Evolutionary conservation across 495 filamentous ascomycete species (phyloP).

Genomic region (Penicillium goetzii): DNA sequence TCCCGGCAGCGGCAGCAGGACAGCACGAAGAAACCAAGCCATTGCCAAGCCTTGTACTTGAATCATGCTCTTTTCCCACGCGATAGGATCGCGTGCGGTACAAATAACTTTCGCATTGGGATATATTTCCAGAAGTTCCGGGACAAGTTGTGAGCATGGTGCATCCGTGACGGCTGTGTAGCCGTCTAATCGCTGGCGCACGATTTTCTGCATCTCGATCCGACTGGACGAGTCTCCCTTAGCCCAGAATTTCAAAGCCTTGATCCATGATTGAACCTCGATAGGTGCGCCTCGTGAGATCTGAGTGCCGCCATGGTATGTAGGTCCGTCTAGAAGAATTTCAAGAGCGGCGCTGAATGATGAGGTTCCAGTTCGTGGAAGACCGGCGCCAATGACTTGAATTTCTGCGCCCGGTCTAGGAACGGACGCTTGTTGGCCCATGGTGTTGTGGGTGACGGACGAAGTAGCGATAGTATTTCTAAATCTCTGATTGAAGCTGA

Average conservation of each 20-base stretch:
- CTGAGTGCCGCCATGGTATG: conserved; percentile 27
- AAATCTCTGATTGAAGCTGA: background rate
- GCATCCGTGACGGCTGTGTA: conserved; percentile 22
- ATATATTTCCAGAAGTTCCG: conserved; percentile 23
- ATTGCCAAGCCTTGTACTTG: conserved; percentile 18
- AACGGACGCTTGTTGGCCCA: background rate
- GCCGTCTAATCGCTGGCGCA: conserved; percentile 17
- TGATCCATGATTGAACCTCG: conserved; percentile 22
- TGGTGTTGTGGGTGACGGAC: background rate
- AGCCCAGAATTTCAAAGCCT: conserved; percentile 13
- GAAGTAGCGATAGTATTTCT: background rate
- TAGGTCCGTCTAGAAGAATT: conserved; percentile 43
- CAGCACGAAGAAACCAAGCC: conserved; percentile 21
- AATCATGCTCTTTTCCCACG: conserved; percentile 18
- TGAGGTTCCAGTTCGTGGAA: conserved; percentile 52
- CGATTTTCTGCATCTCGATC: conserved; percentile 9
- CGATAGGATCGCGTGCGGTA: conserved; percentile 19
- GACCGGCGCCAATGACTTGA: conserved; percentile 54
- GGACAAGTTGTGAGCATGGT: conserved; percentile 20
- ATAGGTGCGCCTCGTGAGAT: conserved; percentile 20
- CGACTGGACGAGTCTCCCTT: conserved; percentile 10
- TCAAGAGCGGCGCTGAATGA: conserved; percentile 49
- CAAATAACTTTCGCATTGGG: conserved; percentile 24
- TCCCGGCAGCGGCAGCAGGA: conserved; percentile 18
- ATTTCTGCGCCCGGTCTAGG: conserved; percentile 13